A percentile compares a stretch with the other conserved stretches of the same genome.
These are phyloP conservation scores for Macadamia tetraphylla DNA, from an alignment of 164 flowering plant species.

Conservation along the genomic window DNA sequence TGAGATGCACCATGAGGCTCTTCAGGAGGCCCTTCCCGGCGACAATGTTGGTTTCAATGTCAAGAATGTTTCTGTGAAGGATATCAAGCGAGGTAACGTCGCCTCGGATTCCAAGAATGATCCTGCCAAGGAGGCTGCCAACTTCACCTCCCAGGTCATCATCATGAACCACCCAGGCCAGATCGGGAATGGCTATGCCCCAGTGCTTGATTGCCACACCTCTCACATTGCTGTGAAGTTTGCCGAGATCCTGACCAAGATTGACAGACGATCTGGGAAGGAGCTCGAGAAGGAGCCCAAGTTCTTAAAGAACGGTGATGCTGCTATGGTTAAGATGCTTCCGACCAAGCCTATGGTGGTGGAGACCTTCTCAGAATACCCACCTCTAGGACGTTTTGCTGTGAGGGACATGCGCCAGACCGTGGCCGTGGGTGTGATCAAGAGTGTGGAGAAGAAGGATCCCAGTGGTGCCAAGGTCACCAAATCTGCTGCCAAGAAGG, in stretches of 20 bases:
- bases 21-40: slow-evolving; percentile 60
- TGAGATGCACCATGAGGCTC: slow-evolving; percentile 70
- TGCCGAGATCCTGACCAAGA: slow-evolving; percentile 45
- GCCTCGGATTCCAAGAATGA: slow-evolving; percentile 73
- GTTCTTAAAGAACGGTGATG: slow-evolving; percentile 61
- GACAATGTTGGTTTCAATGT: slow-evolving; percentile 69
- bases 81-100: slow-evolving; percentile 61
- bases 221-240: slow-evolving; percentile 71
- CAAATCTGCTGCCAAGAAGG: slow-evolving; percentile 63
- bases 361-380: slow-evolving; percentile 64
- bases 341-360: slow-evolving; percentile 81
- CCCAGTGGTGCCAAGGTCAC: slow-evolving; percentile 64
- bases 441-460: slow-evolving; percentile 67
- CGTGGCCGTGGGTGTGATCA: slow-evolving; percentile 66
- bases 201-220: slow-evolving; percentile 68
- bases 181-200: slow-evolving; percentile 66
- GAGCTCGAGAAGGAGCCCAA: slow-evolving; percentile 64
- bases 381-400: slow-evolving; percentile 76
- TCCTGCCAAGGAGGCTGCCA: slow-evolving; percentile 65
- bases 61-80: slow-evolving; percentile 70
- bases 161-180: slow-evolving; percentile 82
- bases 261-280: slow-evolving; percentile 54
- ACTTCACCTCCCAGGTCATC: slow-evolving; percentile 67
- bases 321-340: slow-evolving; percentile 62
- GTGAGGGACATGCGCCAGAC: slow-evolving; percentile 75